These are phyloP conservation scores for Fusarium sp. DNA, from an alignment of 2,329 filamentous ascomycete genomes.

Conservation along the genomic window DNA sequence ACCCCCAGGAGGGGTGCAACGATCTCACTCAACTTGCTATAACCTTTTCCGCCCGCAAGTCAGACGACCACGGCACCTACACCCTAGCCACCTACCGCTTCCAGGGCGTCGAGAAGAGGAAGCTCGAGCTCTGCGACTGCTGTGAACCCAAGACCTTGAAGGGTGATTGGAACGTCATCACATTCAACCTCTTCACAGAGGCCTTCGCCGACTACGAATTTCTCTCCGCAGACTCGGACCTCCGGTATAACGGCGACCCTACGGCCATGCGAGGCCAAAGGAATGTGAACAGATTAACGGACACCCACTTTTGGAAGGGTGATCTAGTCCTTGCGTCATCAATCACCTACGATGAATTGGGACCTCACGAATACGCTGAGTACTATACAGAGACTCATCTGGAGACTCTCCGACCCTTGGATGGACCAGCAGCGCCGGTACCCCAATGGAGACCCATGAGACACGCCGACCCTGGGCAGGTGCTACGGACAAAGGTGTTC, in stretches of 20 bases:
- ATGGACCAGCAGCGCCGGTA: background rate
- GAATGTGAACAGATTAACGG: background rate
- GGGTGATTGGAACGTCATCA: conserved; percentile 25
- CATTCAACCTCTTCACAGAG: conserved; percentile 34
- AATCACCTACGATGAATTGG: background rate
- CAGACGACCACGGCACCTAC: conserved; percentile 30
- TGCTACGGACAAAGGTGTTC: background rate
- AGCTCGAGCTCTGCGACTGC: background rate
- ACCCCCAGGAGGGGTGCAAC: background rate
- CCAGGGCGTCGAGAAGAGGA: background rate
- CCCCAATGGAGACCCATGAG: conserved; percentile 1
- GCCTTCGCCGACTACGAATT: conserved; percentile 26
- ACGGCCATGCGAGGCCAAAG: background rate
- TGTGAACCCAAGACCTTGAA: background rate
- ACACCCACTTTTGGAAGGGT: conserved; percentile 23
- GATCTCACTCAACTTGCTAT: background rate
- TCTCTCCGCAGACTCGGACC: background rate
- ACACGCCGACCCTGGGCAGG: background rate
- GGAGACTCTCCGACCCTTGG: conserved; percentile 7
- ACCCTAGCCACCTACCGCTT: conserved; percentile 23
- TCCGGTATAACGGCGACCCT: conserved; percentile 7
- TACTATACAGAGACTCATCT: background rate
- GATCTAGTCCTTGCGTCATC: background rate
- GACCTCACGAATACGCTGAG: background rate
- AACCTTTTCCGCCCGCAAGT: conserved; percentile 11